Evolutionary conservation across 176 grass and related monocot genomes (phyloP).

Genomic region (Avena atlantica): DNA sequence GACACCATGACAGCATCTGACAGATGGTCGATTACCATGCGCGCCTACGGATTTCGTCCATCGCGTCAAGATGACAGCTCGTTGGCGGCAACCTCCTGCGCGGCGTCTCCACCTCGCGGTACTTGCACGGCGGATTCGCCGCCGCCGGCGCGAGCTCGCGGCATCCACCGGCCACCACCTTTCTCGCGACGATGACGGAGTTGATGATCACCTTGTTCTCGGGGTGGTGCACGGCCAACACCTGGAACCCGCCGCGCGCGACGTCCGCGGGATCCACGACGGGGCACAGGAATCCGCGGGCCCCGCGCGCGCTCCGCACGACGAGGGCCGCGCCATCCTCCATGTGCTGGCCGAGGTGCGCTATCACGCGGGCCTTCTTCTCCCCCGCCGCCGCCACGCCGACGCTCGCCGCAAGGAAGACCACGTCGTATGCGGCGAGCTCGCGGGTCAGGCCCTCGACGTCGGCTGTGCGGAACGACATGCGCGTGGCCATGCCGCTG

Average conservation of each 20-base stretch:
- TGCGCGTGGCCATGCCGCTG: slow-evolving; percentile 23
- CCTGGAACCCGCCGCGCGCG: slow-evolving; percentile 50
- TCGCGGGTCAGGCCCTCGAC: slow-evolving; percentile 40
- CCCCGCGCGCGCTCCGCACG: slow-evolving; percentile 65
- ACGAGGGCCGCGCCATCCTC: slow-evolving; percentile 45
- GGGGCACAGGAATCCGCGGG: slow-evolving; percentile 62
- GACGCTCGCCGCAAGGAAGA: slow-evolving; percentile 66
- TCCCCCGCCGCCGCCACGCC: slow-evolving; percentile 35
- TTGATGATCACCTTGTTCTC: slow-evolving; percentile 52
- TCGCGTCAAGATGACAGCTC: slow-evolving; percentile 17
- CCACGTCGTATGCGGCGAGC: slow-evolving; percentile 49
- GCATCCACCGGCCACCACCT: slow-evolving; percentile 5
- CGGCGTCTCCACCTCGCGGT: slow-evolving; percentile 38
- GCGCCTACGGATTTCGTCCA: neutral
- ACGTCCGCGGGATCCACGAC: slow-evolving; percentile 52
- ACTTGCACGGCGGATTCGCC: neutral
- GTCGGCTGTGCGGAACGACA: slow-evolving; percentile 26
- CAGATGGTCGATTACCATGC: neutral
- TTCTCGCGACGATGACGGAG: slow-evolving; percentile 63
- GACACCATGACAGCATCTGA: too few species aligned
- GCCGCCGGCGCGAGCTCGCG: neutral
- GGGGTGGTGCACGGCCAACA: slow-evolving; percentile 58
- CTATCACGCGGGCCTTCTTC: slow-evolving; percentile 46
- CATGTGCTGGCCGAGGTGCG: slow-evolving; percentile 60
- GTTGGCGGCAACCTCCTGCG: slow-evolving; percentile 14